Evolutionary conservation across 805 yeast genomes (phyloP).

Genomic region (Ogataea methanolica): DNA sequence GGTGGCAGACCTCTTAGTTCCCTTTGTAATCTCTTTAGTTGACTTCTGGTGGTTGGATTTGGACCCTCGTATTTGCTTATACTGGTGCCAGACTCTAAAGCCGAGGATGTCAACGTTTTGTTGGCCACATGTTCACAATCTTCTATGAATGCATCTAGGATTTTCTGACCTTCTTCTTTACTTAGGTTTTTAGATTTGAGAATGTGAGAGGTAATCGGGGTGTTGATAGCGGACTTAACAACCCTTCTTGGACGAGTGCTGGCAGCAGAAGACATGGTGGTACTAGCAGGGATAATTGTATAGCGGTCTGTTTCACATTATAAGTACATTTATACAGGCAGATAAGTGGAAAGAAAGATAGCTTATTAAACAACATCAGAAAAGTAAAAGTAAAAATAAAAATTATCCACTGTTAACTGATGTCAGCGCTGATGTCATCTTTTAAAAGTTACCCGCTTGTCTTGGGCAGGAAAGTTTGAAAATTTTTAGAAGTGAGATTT

Average conservation of each 20-base stretch:
- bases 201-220: slow-evolving; percentile 41
- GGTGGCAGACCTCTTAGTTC: slow-evolving; percentile 35
- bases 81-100: slow-evolving; percentile 4
- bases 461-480: too few relatives aligned
- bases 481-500: too few relatives aligned
- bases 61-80: slow-evolving; percentile 19
- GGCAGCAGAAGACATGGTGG: too few relatives aligned
- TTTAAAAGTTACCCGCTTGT: too few relatives aligned
- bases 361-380: too few relatives aligned
- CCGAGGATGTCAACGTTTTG: slow-evolving; percentile 5
- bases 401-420: too few relatives aligned
- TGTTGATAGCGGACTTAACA: slow-evolving; percentile 40
- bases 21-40: slow-evolving; percentile 33
- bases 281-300: too few relatives aligned
- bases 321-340: too few relatives aligned
- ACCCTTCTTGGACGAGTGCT: slow-evolving; percentile 36
- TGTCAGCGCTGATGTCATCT: too few relatives aligned
- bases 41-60: slow-evolving; percentile 26
- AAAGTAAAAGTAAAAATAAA: too few relatives aligned
- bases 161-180: slow-evolving; percentile 19
- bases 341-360: too few relatives aligned
- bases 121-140: slow-evolving; percentile 18
- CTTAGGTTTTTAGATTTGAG: slow-evolving; percentile 12
- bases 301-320: too few relatives aligned
- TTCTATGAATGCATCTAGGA: slow-evolving; percentile 22